Conservation (phyloP, 2,329 filamentous ascomycete genomes). For the Fusarium sp. region DNA sequence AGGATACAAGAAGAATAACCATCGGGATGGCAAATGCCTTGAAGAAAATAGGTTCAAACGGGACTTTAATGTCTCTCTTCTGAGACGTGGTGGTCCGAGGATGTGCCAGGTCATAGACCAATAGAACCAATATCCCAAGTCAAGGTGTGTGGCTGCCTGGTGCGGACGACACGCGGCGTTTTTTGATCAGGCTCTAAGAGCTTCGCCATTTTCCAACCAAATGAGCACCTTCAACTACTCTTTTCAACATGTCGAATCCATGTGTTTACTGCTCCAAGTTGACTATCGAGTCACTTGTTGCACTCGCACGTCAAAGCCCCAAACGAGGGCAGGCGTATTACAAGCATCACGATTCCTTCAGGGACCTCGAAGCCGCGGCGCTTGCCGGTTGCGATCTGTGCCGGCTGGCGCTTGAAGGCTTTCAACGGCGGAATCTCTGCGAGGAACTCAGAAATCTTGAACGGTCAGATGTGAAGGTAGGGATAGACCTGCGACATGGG, state of each 20-base stretch:
- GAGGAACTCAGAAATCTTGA: neutral
- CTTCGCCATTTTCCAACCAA: neutral
- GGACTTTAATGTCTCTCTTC: neutral
- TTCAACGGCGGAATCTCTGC: neutral
- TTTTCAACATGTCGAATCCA: neutral
- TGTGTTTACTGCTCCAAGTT: neutral
- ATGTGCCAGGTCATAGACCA: no score
- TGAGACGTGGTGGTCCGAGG: neutral
- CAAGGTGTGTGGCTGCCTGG: neutral
- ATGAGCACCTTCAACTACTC: neutral
- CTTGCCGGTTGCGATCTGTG: neutral
- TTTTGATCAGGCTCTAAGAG: neutral
- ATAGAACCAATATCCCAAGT: neutral
- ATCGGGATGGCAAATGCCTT: no score
- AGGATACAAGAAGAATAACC: no score
- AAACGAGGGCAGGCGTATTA: neutral
- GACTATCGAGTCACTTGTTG: neutral
- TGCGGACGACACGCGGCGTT: neutral
- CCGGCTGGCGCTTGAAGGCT: neutral
- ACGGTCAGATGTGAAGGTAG: neutral
- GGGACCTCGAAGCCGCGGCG: neutral
- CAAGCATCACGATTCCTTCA: neutral
- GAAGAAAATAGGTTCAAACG: neutral
- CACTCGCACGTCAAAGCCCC: neutral
- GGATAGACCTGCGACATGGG: neutral